Evolutionary conservation across 495 filamentous ascomycete species (phyloP).

Genomic region (Hamigera avellanea): DNA sequence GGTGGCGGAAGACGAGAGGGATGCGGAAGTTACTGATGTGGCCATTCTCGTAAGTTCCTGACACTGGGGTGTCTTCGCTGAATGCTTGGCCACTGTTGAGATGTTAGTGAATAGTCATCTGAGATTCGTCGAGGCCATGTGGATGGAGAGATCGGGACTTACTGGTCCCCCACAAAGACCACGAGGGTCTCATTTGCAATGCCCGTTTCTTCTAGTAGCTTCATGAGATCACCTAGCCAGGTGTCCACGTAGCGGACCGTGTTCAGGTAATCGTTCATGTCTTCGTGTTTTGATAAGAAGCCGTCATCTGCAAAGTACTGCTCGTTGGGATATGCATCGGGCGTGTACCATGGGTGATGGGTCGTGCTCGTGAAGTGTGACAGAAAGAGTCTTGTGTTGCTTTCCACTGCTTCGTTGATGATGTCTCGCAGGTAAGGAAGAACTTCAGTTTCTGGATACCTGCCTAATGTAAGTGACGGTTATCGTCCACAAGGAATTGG

Average conservation of each 20-base stretch:
- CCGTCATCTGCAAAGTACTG: constrained; percentile 14
- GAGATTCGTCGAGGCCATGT: not conserved
- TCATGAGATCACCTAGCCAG: constrained; percentile 27
- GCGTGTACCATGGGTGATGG: constrained; percentile 29
- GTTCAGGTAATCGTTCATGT: constrained; percentile 30
- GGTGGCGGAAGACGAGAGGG: constrained; percentile 22
- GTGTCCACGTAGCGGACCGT: constrained; percentile 28
- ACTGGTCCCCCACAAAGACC: constrained; percentile 37
- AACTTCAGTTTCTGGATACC: constrained; percentile 10
- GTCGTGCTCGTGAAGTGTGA: constrained; percentile 30
- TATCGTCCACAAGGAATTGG: not conserved
- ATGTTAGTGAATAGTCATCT: not conserved
- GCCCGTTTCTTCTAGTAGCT: constrained; percentile 25
- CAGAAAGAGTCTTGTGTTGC: constrained; percentile 22
- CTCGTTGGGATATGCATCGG: constrained; percentile 13
- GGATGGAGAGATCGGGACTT: constrained; percentile 4
- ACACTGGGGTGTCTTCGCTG: constrained; percentile 9
- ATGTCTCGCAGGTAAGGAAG: constrained; percentile 15
- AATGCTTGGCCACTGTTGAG: constrained; percentile 14
- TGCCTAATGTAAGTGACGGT: not conserved
- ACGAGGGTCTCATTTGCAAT: constrained; percentile 33
- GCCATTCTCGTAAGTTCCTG: constrained; percentile 20
- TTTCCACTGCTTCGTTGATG: constrained; percentile 17
- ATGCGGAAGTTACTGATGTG: constrained; percentile 24
- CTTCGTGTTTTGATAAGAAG: constrained; percentile 9